Conservation (phyloP, 2,329 filamentous ascomycete genomes). For the Salinomyces thailandicus region DNA sequence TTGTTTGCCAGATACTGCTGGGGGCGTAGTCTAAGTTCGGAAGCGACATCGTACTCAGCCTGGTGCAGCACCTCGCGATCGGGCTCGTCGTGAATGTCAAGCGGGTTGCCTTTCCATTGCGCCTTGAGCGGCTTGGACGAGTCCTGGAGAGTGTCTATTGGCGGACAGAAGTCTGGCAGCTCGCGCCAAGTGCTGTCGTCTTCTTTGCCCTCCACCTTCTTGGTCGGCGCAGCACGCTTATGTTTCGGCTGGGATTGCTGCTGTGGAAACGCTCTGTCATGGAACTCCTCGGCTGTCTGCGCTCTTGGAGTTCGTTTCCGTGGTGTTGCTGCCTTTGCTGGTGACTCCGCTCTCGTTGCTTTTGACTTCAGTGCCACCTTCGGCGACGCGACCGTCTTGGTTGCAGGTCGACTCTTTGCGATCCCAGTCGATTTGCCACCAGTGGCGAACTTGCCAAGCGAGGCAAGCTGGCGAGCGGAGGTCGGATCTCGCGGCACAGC, state of each 20-base stretch:
- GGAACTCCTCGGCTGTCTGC: conserved; percentile 1
- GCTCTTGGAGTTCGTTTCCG: conserved; percentile 6
- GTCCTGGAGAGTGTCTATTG: conserved; percentile 14
- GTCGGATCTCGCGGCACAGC: conserved; percentile 1
- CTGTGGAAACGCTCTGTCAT: conserved; percentile 4
- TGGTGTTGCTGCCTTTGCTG: conserved; percentile 3
- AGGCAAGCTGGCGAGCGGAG: neutral
- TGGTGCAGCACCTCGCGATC: conserved; percentile 61
- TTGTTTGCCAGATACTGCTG: conserved; percentile 88
- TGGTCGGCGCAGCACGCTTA: conserved; percentile 19
- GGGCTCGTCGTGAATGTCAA: conserved; percentile 65
- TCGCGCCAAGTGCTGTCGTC: conserved; percentile 17
- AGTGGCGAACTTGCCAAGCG: neutral
- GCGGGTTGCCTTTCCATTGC: conserved; percentile 42
- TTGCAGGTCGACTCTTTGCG: conserved; percentile 4
- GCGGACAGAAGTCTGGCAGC: conserved; percentile 19
- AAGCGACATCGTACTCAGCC: conserved; percentile 66
- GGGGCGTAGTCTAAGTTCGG: conserved; percentile 70
- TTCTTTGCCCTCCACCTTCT: conserved; percentile 16
- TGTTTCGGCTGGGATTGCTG: conserved; percentile 8
- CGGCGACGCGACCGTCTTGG: conserved; percentile 3
- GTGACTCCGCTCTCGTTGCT: neutral
- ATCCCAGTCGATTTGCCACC: conserved; percentile 3
- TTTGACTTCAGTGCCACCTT: conserved; percentile 4
- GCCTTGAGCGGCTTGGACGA: conserved; percentile 8